Evolutionary conservation across 495 filamentous ascomycete genomes (phyloP).

Genomic region (Aspergillus olivimuriae): DNA sequence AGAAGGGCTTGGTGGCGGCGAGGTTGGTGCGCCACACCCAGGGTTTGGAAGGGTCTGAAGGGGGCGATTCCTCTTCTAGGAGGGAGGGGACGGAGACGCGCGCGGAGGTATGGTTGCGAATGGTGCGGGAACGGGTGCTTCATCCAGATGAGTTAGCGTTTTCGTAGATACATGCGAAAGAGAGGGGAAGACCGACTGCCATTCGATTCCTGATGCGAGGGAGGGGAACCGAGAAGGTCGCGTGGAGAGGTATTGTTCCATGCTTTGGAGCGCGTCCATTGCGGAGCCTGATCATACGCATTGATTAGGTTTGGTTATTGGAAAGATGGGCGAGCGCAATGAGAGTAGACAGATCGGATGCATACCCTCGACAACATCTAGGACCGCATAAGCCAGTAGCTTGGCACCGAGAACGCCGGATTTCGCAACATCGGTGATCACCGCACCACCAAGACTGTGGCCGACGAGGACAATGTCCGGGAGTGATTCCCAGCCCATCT

Average conservation of each 20-base stretch:
- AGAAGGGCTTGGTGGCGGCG: slow-evolving; percentile 78
- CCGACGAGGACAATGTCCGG: slow-evolving; percentile 80
- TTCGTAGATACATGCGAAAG: too few species aligned
- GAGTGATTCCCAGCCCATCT: slow-evolving; percentile 63
- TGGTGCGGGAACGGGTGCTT: slow-evolving; percentile 76
- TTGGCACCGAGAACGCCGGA: slow-evolving; percentile 55
- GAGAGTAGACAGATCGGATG: slow-evolving; percentile 5
- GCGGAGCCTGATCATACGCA: slow-evolving; percentile 43
- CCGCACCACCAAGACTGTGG: slow-evolving; percentile 94
- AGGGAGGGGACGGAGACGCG: slow-evolving; percentile 82
- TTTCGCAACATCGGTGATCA: slow-evolving; percentile 78
- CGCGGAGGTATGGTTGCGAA: slow-evolving; percentile 76
- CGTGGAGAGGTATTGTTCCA: slow-evolving; percentile 84
- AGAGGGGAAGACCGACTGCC: slow-evolving; percentile 57
- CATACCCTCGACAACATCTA: slow-evolving; percentile 90
- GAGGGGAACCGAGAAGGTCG: slow-evolving; percentile 74
- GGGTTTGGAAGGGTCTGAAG: slow-evolving; percentile 28
- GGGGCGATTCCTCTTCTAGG: slow-evolving; percentile 42
- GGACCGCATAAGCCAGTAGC: slow-evolving; percentile 78
- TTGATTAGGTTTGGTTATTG: background rate
- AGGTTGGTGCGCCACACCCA: slow-evolving; percentile 90
- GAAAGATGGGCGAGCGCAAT: background rate
- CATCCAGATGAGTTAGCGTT: too few species aligned
- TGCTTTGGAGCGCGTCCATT: slow-evolving; percentile 90
- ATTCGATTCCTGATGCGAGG: slow-evolving; percentile 75